Percentiles rank a stretch among this genome's conserved stretches.
These are phyloP conservation scores for Neonectria neomacrospora DNA, from an alignment of 2,329 filamentous ascomycete genomes.

Conservation along the genomic window DNA sequence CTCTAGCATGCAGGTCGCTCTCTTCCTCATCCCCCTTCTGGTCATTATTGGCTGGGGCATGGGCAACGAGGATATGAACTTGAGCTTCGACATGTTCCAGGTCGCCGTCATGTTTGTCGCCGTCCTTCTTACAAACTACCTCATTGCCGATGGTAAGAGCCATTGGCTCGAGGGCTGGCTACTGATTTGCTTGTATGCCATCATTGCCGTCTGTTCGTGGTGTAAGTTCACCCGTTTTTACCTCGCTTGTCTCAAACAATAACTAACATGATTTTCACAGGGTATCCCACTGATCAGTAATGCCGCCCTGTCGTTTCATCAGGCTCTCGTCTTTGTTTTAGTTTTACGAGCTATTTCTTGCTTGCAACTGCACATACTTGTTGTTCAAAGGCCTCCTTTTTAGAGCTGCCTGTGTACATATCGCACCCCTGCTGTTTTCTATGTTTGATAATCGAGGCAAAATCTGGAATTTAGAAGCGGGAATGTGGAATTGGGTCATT, in stretches of 20 bases:
- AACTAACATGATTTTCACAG: conserved; percentile 18
- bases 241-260: neutral
- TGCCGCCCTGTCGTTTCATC: no score
- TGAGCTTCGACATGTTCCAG: conserved; percentile 90
- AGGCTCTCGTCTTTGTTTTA: neutral
- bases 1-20: conserved; percentile 82
- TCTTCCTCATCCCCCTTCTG: conserved; percentile 81
- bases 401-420: conserved; percentile 5
- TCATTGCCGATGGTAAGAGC: conserved; percentile 84
- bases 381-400: neutral
- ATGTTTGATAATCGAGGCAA: conserved; percentile 2
- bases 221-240: conserved; percentile 57
- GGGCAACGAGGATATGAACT: conserved; percentile 76
- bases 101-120: conserved; percentile 86
- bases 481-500: conserved; percentile 4
- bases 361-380: conserved; percentile 10
- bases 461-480: neutral
- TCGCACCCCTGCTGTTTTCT: neutral
- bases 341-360: neutral
- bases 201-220: conserved; percentile 77
- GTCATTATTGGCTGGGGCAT: conserved; percentile 84
- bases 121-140: conserved; percentile 85
- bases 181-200: conserved; percentile 80
- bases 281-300: conserved; percentile 29
- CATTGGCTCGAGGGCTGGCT: conserved; percentile 85